These are phyloP conservation scores for Taphrina sp. DNA, from an alignment of 1,139 yeast species.

Conservation along the genomic window DNA sequence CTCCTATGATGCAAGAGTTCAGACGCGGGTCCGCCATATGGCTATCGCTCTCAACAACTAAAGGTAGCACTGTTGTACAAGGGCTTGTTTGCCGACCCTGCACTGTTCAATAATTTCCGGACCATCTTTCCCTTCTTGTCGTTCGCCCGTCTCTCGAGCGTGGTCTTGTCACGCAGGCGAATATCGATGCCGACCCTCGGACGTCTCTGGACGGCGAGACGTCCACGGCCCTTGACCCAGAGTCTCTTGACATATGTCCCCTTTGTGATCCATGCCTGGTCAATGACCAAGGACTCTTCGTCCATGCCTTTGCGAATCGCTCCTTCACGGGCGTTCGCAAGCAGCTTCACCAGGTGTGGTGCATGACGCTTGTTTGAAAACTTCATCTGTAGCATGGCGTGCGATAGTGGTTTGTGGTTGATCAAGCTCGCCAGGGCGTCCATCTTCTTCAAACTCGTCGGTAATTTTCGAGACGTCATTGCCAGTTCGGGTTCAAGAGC, in stretches of 20 bases:
- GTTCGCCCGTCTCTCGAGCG: slow-evolving; percentile 26
- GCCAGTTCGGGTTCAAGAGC: slow-evolving; percentile 13
- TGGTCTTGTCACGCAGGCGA: slow-evolving; percentile 32
- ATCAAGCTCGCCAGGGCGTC: slow-evolving; percentile 34
- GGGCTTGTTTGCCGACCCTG: slow-evolving; percentile 11
- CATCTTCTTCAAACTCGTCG: slow-evolving; percentile 36
- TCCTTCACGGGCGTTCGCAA: slow-evolving; percentile 31
- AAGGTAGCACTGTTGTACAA: slow-evolving; percentile 23
- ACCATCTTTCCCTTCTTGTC: slow-evolving; percentile 29
- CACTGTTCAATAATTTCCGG: slow-evolving; percentile 9
- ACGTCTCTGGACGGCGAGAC: slow-evolving; percentile 31
- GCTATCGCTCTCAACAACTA: slow-evolving; percentile 18
- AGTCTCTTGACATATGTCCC: slow-evolving; percentile 31
- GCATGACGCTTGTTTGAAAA: slow-evolving; percentile 35
- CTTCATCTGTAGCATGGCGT: slow-evolving; percentile 36
- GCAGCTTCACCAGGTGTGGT: slow-evolving; percentile 25
- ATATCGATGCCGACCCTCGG: slow-evolving; percentile 34
- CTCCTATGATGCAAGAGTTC: too few relatives aligned
- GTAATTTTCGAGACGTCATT: slow-evolving; percentile 28
- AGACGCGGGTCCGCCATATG: too few relatives aligned
- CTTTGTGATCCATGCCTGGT: slow-evolving; percentile 36
- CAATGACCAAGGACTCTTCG: slow-evolving; percentile 32
- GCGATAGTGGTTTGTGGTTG: slow-evolving; percentile 33
- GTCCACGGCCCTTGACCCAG: slow-evolving; percentile 35
- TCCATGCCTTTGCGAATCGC: slow-evolving; percentile 33